Base-by-base conservation (phyloP, 208 protist species). In the Trypanosoma melophagium region DNA sequence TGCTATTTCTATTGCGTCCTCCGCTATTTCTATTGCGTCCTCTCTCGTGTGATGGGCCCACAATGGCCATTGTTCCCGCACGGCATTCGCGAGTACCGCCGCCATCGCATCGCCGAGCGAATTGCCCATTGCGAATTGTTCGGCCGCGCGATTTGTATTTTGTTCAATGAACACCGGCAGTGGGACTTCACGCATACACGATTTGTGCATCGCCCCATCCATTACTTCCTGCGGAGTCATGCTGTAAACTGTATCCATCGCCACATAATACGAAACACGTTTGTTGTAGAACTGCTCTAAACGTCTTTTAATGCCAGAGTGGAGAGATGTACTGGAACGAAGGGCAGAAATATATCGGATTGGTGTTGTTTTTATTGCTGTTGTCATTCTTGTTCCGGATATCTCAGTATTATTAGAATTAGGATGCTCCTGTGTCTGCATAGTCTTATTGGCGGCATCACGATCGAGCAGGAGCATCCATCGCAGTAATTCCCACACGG, bases 401-500 rank as follows among this genome's bases (percentile, higher is more conserved):
- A 35, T 35, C 5, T 61, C 7, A 7, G 9, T 31, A 7, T 10
- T 53, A 41, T 17, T 49, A n/a, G n/a, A n/a, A n/a, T n/a, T n/a
- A n/a, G n/a, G n/a, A n/a, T n/a, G n/a, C 59, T 19, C 42, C n/a
- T 12, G 40, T 22, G 5, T 25, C 14, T 9, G 28, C n/a, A 47
- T 25, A 7, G 58, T 69, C 16, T 16, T 71, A 28, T 7, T 47
- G 1, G 19, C 54, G 24, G 87, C 87, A 47, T 81, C 79, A 19
- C 72, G 61, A 55, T 90, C 69, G 9, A 93, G 68, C 19, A 88
- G 42, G 21, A 83, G 71, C 61, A 87, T 69, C 66, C 79, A 66
- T 38, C 81, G 81, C 40, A 93, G 75, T 19, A 87, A 41, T 68
- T 86, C 68, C 16, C 80, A 89, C 52, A 76, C 77, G 22, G 55